These are phyloP conservation scores for Lichtheimia ornata DNA, from an alignment of 371 early-diverging fungal genomes.

Conservation along the genomic window DNA sequence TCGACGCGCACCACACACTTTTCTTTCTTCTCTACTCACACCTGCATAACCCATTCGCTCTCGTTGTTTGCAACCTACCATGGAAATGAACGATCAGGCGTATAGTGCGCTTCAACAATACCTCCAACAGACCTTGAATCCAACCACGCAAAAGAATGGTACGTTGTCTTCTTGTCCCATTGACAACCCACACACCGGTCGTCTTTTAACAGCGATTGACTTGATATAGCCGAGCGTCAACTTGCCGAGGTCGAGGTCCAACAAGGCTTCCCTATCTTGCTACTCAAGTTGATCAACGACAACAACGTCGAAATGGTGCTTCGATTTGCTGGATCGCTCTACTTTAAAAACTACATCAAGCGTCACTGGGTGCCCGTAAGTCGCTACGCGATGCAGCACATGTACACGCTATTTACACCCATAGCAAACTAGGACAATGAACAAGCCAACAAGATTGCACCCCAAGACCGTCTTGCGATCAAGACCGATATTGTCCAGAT, in stretches of 20 bases:
- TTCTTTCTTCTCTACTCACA: no score
- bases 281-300: constrained; percentile 73
- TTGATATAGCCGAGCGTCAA: constrained; percentile 62
- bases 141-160: constrained; percentile 79
- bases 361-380: constrained; percentile 84
- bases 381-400: not conserved
- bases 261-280: constrained; percentile 72
- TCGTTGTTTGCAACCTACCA: constrained; percentile 6
- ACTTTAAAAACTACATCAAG: constrained; percentile 94
- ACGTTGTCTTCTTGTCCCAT: not conserved
- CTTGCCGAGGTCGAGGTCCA: constrained; percentile 64
- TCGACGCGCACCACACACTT: no score
- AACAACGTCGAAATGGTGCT: constrained; percentile 56
- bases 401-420: constrained; percentile 3
- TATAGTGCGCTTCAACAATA: constrained; percentile 66
- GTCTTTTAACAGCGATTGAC: not conserved
- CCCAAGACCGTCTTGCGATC: constrained; percentile 77
- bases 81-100: constrained; percentile 60
- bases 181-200: not conserved
- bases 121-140: constrained; percentile 78
- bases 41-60: no score
- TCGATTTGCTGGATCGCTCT: constrained; percentile 83
- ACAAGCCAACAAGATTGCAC: constrained; percentile 57
- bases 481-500: constrained; percentile 82
- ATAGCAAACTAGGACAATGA: constrained; percentile 46